Percentiles rank a stretch among this genome's conserved stretches.
These are phyloP conservation scores for Yarrowia keelungensis DNA, from an alignment of 805 yeast species.

Conservation along the genomic window DNA sequence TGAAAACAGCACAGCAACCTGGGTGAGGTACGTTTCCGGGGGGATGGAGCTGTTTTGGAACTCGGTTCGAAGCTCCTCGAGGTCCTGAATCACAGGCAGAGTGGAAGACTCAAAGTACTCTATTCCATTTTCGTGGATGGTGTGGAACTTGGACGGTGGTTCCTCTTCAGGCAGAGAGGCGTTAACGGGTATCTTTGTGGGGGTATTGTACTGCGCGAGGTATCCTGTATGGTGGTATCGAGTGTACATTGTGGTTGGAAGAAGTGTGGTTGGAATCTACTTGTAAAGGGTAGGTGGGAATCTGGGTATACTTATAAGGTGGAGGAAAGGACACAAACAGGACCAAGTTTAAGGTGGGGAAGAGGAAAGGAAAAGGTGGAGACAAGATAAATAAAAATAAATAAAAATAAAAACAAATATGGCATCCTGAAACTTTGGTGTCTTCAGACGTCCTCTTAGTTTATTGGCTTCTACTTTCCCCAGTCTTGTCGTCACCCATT, in stretches of 20 bases:
- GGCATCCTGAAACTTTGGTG: too few species aligned
- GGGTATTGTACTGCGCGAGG: conserved; percentile 1
- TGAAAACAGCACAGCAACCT: background rate
- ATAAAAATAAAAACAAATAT: too few species aligned
- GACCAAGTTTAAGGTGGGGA: too few species aligned
- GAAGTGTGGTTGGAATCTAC: too few species aligned
- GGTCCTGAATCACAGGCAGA: background rate
- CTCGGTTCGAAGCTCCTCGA: background rate
- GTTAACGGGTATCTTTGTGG: background rate
- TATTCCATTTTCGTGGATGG: background rate
- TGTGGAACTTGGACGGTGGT: background rate
- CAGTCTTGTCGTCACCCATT: too few species aligned
- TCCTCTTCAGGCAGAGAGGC: background rate
- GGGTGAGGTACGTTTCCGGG: background rate
- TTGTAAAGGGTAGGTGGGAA: too few species aligned
- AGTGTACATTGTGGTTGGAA: conserved; percentile 9
- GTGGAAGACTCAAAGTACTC: background rate
- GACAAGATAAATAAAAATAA: too few species aligned
- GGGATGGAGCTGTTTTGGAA: background rate
- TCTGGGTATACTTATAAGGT: background rate
- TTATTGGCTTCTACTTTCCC: too few species aligned
- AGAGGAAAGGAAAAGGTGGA: too few species aligned
- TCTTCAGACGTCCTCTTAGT: too few species aligned
- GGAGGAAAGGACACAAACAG: background rate
- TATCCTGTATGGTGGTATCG: conserved; percentile 9